Evolutionary conservation across 2,329 filamentous ascomycete species (phyloP), one percentile per base, ranked within the genome.

Genomic region (Phoma sp.): DNA sequence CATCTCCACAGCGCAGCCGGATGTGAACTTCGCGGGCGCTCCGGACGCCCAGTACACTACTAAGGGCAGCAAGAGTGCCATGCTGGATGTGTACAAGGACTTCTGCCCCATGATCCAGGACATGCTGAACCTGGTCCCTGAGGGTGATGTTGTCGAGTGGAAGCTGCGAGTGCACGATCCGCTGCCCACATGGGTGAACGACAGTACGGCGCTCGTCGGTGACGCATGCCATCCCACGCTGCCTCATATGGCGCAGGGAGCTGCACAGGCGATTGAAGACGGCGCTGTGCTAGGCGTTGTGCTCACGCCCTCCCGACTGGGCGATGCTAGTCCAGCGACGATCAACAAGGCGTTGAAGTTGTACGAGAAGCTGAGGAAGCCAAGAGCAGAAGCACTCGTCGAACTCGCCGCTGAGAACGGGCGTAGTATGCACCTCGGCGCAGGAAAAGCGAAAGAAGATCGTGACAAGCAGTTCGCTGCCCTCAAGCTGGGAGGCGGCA

Each of bases 91-190:
- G 0, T 89, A 83, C 64, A 70, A 69, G 1, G 83, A 84, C 52
- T 89, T 87, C 67, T 86, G 83, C 52, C 85, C 85, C 1, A 80
- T 82, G 66, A 79, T 89, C 2, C 81, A 82, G 56, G 78, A 80
- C 22, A 82, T 88, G 81, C 76, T 89, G 11, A 76, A 85, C 55
- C 75, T 85, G 13, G 85, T 87, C 0, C 84, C 84, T 0, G 82
- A 85, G 40, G 85, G 85, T n/a, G 84, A 86, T 59, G 81, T 89
- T 4, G 83, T 85, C 60, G 86, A 89, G 68, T 89, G 86, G 84
- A 86, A 85, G 60, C 74, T 89, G 39, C 77, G 84, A 24, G 82
- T 85, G 4, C 85, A 88, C 65, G 80, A 83, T 33, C 85, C 85
- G 0, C 71, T 89, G 4, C 81, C 82, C 0, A 86, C 83, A 4